A percentile compares a stretch with the other conserved stretches of the same genome.
Conservation (phyloP, 805 yeast genomes). For the Candida arabinofermentans region DNA sequence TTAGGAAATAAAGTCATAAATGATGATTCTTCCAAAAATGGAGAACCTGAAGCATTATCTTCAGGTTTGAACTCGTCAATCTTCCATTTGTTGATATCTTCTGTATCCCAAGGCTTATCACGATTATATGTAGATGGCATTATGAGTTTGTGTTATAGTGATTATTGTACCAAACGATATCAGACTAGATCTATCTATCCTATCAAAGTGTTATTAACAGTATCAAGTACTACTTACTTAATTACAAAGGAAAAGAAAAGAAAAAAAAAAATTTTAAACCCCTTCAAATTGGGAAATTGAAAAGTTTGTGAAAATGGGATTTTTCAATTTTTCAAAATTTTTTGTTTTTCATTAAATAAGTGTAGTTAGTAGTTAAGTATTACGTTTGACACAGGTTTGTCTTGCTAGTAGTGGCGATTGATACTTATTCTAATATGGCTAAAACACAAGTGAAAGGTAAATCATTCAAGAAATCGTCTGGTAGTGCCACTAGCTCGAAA, state of each 20-base stretch:
- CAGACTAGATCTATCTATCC: neutral
- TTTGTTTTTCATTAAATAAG: neutral
- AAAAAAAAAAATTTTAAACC: neutral
- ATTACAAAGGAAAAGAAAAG: neutral
- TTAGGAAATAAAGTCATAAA: slow-evolving; percentile 95
- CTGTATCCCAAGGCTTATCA: slow-evolving; percentile 98
- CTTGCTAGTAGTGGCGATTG: no score
- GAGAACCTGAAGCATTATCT: slow-evolving; percentile 79
- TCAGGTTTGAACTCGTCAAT: slow-evolving; percentile 85
- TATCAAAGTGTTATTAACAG: no score
- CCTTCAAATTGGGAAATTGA: slow-evolving; percentile 6
- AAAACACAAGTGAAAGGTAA: slow-evolving; percentile 2
- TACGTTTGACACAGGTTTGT: no score
- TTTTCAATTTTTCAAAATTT: neutral
- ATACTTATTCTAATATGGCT: neutral
- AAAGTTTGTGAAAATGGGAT: slow-evolving; percentile 3
- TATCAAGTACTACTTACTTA: no score
- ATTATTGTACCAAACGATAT: no score
- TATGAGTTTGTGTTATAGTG: neutral
- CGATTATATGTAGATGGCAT: slow-evolving; percentile 93
- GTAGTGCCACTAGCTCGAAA: neutral
- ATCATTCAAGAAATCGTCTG: neutral
- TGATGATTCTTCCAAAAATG: slow-evolving; percentile 94
- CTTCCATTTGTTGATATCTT: slow-evolving; percentile 90
- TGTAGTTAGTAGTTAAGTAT: no score